Evolutionary conservation across 441 rosid genomes (phyloP).

Genomic region (Brassica hybrid): DNA sequence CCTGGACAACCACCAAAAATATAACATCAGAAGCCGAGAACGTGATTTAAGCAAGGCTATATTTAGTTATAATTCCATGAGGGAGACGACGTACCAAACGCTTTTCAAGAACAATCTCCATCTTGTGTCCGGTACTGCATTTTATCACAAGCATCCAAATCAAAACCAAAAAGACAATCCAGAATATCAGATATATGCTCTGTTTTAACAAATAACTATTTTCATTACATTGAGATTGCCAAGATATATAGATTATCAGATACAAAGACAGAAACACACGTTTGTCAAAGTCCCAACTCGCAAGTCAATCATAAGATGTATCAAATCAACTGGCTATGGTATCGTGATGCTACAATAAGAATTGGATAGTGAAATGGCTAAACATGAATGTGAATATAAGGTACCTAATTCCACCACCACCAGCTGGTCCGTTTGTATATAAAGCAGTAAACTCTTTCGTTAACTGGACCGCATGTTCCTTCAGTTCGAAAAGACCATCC

Average conservation of each 20-base stretch:
- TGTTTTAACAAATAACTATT: neutral
- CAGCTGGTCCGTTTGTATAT: conserved; percentile 97
- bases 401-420: conserved; percentile 95
- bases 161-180: conserved; percentile 4
- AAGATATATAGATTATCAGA: conserved; percentile 14
- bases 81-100: conserved; percentile 56
- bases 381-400: conserved; percentile 26
- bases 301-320: conserved; percentile 1
- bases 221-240: conserved; percentile 12
- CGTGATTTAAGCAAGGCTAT: conserved; percentile 1
- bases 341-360: conserved; percentile 11
- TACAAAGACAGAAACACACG: neutral
- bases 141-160: conserved; percentile 15
- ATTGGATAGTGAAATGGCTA: conserved; percentile 15
- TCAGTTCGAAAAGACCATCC: conserved; percentile 78
- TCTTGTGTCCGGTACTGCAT: conserved; percentile 87
- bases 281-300: neutral
- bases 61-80: conserved; percentile 8
- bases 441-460: conserved; percentile 75
- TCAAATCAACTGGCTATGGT: conserved; percentile 22
- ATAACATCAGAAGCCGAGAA: conserved; percentile 18
- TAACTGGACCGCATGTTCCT: conserved; percentile 76
- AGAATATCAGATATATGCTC: conserved; percentile 6
- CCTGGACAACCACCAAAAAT: conserved; percentile 48
- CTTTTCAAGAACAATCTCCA: conserved; percentile 73